Base-by-base conservation (phyloP, 2,329 filamentous ascomycete species). In the Hymenoscyphus salicellus region DNA sequence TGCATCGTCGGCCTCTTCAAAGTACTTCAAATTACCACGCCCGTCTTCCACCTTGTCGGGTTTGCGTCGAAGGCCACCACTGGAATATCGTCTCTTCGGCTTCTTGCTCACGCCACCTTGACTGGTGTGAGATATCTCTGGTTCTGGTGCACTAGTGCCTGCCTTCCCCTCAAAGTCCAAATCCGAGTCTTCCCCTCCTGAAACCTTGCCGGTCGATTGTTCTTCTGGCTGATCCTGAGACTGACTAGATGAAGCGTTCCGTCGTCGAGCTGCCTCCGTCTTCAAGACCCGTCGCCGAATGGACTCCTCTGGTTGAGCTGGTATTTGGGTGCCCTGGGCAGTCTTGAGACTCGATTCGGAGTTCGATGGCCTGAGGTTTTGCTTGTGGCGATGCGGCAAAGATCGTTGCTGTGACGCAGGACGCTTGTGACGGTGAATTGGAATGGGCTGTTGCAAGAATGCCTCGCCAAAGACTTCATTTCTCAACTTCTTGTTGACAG, bases 391-490 rank as follows among this genome's bases (percentile, higher is more conserved):
- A 33, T 63, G 64, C 11, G 89, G 84, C 38, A 93, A 80, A 14
- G 85, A 83, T 62, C 90, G 83, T 72, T 90, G 86, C 52, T 88
- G 85, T 20, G 83, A 81, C 23, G 76, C 66, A 68, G 90, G 89
- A 66, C 86, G 85, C 36, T 89, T 88, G 66, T 93, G 89, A 66
- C 90, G 89, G 71, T 93, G 91, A 71, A 89, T 80, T n/a, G 91
- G 89, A 66, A 97, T 90, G 0, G 90, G 88, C 61, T 93, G 90
- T 65, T 93, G 92, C 55, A 92, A 81, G 73, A 97, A 97, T 0
- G 94, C 94, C 75, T 97, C 93, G 46, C 93, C 91, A 73, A 97
- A 89, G 0, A 97, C 93, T 76, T 96, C 92, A 75, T 96, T 94
- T 65, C 93, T 89, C 46, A 98, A 79, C 65, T 89, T 87, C 72